phyloP scores from a whole-genome alignment of 2,329 filamentous ascomycete species.

The Sclerotinia borealis region DNA sequence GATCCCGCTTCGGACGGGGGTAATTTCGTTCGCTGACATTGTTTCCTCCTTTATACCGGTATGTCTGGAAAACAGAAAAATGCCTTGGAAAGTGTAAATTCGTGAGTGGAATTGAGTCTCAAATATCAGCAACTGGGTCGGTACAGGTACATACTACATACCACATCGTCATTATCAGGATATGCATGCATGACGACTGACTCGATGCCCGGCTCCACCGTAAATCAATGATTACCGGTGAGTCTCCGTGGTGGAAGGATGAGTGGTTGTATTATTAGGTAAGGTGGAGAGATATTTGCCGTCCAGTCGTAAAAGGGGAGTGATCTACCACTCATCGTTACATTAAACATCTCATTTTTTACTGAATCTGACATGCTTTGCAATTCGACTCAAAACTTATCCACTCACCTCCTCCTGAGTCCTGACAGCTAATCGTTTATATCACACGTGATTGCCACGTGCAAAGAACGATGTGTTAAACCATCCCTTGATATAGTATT shows the following conservation, averaged over 20 bases:
- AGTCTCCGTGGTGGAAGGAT: constrained; percentile 3
- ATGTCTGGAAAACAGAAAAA: not conserved
- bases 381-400: not conserved
- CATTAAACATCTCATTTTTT: not conserved
- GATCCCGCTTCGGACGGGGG: not conserved
- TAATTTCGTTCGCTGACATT: not conserved
- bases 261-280: constrained; percentile 5
- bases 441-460: not conserved
- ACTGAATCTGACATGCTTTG: not conserved
- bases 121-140: not conserved
- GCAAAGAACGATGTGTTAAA: not conserved
- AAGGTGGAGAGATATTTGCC: constrained; percentile 7
- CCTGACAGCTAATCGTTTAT: no score
- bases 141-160: no score
- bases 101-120: not conserved
- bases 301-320: constrained; percentile 3
- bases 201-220: constrained; percentile 9
- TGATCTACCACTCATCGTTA: not conserved
- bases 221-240: constrained; percentile 7
- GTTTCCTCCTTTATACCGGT: not conserved
- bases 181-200: constrained; percentile 14
- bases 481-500: not conserved
- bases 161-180: not conserved
- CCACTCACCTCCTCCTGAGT: not conserved
- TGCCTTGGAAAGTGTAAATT: not conserved